Evolutionary conservation across 495 filamentous ascomycete genomes (phyloP), one percentile per base, ranked within the genome.

Genomic region (Thermochaetoides thermophila): DNA sequence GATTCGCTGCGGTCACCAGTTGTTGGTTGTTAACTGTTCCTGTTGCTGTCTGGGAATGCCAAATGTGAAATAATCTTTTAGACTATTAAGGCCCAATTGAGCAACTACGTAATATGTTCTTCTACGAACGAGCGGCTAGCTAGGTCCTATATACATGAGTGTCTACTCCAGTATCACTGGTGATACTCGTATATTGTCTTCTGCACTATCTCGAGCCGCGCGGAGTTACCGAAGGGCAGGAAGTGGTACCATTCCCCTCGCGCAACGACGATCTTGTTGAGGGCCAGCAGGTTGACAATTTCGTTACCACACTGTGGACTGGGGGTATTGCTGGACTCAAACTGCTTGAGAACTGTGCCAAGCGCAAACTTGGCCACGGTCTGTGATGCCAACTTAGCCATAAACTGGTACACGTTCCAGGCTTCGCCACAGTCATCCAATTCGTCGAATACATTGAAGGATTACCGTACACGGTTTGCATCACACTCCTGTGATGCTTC

Each of bases 361-460:
- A 74, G 54, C 0, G 56, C 56, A 4, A 76, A 38, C 43, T 68
- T 68, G 11, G 64, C 61, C 11, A 74, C 61, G 2, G 61, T 55
- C 28, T 69, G 66, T 0, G 66, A 61, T 3, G 52, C 68, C 0
- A 76, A 55, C 49, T 76, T 74, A 11, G 74, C 40, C 67, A 73
- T 74, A 31, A 67, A 73, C 23, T 60, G 63, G 34, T 74, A 76
- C 7, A 67, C 68, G 43, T 74, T 74, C 55, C 56, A 73, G 0
- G 69, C 57, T 34, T 67, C 56, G 1, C 43, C 61, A 11, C 52
- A 43, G 18, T 56, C 35, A 38, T 69, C 65, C 7, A 74, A 44
- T 29, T 60, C 54, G 37, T 74, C 71, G 21, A 74, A 71, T 1
- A 73, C 62, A 7, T 37, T 45, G 37, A 68, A 71, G 8, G 57